Evolutionary conservation across 495 filamentous ascomycete species (phyloP), one percentile per base, ranked within the genome.

Genomic region (Thermothielavioides terrestris): DNA sequence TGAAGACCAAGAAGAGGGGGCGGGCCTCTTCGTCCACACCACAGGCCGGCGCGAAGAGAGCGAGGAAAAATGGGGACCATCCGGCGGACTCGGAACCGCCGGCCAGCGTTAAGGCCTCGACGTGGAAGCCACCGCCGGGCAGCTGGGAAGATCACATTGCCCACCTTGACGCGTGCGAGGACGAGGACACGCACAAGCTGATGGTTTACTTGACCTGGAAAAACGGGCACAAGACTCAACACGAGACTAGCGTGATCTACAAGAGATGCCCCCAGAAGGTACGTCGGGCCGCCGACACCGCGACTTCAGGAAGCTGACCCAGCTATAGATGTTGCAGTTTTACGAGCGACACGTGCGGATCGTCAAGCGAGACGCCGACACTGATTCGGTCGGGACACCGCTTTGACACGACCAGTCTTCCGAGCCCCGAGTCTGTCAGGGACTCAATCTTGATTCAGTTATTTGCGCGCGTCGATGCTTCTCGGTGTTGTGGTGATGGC

Each of bases 261-360:
- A 67, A 72, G 26, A 68, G 77, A 18, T 82, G 79, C 48, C 79
- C 79, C 0, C 79, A 83, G 46, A 79, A 74, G 69, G 78, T 81
- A 61, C 26, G 60, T 63, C 6, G 6, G 12, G 4, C 5, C 14
- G 28, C 9, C n/a, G 15, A 27, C 1, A 9, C 28, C 18, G 22
- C 27, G 18, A 20, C 9, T 34, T 20, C 22, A 21, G 12, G 43
- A 30, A 32, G 46, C 44, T 57, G 1, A 50, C 49, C 22, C 49
- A n/a, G 27, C 10, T 53, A 1, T 38, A 81, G 78, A 81, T 81
- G 77, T 61, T 82, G 0, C 71, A 69, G 43, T 82, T 81, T 44
- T 82, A 81, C 55, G 78, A 82, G 50, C 70, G 68, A 3, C 78
- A 81, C 41, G 68, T 82, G 8, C 56, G 67, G n/a, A 76, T 75